phyloP scores from a whole-genome alignment of 176 grass and related monocot genomes.

The Sorghum bicolor region Sorghum_bicolor_NCBIv3 NC_012874.2:1133501-1134000 shows the following conservation, averaged over 20 bases:
- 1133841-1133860: not conserved
- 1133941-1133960: not conserved
- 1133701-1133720: not conserved
- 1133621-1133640: not conserved
- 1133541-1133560: conserved; percentile 69
- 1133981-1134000: not conserved
- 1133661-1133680: not conserved
- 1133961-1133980: not conserved
- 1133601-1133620: conserved; percentile 57
- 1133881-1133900: not conserved
- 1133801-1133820: not conserved
- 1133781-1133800: not conserved
- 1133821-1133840: not conserved
- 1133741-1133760: not conserved
- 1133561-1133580: conserved; percentile 84
- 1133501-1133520: conserved; percentile 16
- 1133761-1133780: not conserved
- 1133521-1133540: conserved; percentile 31
- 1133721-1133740: not conserved
- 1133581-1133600: conserved; percentile 95
- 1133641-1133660: not conserved
- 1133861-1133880: not conserved
- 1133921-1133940: not conserved
- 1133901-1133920: not conserved
- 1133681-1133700: not conserved